phyloP scores from a whole-genome alignment of 306 rosid species.

The Castanea sativa region DNA sequence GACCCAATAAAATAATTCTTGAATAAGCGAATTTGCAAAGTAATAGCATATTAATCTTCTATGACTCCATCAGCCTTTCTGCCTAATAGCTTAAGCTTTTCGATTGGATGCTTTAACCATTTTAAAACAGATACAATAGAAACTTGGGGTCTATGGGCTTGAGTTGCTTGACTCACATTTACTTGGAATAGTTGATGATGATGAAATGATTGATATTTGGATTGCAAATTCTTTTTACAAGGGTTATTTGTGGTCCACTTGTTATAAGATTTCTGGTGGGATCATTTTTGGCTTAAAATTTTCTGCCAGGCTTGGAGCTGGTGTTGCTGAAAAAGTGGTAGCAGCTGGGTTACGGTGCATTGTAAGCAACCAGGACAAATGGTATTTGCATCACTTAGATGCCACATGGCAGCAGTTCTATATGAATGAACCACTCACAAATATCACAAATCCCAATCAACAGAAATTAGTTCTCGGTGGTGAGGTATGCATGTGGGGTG shows the following conservation, averaged over 20 bases:
- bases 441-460: conserved; percentile 28
- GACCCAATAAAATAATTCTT: no score
- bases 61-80: background rate
- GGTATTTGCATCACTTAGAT: conserved; percentile 49
- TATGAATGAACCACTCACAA: conserved; percentile 36
- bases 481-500: conserved; percentile 53
- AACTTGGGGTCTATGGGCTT: background rate
- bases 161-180: background rate
- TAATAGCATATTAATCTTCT: no score
- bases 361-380: conserved; percentile 53
- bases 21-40: no score
- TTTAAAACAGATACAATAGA: background rate
- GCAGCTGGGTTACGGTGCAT: conserved; percentile 46
- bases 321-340: conserved; percentile 35
- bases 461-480: conserved; percentile 40
- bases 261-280: background rate
- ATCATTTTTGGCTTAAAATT: background rate
- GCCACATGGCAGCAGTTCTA: conserved; percentile 39
- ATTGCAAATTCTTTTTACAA: background rate
- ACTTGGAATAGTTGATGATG: background rate
- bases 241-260: background rate
- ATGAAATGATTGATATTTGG: no score
- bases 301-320: conserved; percentile 32
- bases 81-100: background rate
- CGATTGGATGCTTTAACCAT: no score